Evolutionary conservation across 768 basidiomycete genomes (phyloP).

Genomic region (Sutorius australiensis): DNA sequence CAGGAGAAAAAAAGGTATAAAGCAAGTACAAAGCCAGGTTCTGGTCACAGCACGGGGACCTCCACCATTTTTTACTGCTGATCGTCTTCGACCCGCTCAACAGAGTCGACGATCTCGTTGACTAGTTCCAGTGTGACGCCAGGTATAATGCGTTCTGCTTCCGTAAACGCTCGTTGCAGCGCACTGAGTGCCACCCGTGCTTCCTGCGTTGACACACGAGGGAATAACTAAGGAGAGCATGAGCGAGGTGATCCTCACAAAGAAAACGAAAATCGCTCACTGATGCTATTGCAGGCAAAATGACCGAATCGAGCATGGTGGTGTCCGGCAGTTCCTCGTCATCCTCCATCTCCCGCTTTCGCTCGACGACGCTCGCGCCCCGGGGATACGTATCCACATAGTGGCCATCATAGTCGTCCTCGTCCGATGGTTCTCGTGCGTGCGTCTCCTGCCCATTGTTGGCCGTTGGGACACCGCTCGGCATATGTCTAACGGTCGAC

Average conservation of each 20-base stretch:
- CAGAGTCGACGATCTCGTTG: constrained; percentile 90
- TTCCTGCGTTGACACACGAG: constrained; percentile 89
- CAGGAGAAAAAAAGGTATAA: background rate
- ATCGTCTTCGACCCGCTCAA: constrained; percentile 84
- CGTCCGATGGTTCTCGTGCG: constrained; percentile 54
- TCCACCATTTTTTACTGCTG: constrained; percentile 20
- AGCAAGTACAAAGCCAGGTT: constrained; percentile 13
- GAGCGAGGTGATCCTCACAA: constrained; percentile 6
- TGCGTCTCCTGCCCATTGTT: constrained; percentile 30
- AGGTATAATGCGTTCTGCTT: constrained; percentile 93
- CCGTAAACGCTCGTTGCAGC: constrained; percentile 88
- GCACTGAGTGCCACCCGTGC: constrained; percentile 81
- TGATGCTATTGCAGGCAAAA: constrained; percentile 93
- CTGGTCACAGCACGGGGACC: background rate
- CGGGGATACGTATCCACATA: constrained; percentile 48
- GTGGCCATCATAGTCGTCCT: constrained; percentile 62
- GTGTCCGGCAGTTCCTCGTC: constrained; percentile 64
- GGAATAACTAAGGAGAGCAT: constrained; percentile 62
- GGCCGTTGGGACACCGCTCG: constrained; percentile 23
- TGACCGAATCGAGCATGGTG: constrained; percentile 94
- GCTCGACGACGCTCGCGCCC: constrained; percentile 38
- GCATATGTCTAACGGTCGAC: constrained; percentile 65
- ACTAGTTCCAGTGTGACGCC: constrained; percentile 91
- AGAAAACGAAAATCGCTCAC: constrained; percentile 44
- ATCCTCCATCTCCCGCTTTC: constrained; percentile 44